phyloP scores from a whole-genome alignment of 2,329 filamentous ascomycete genomes.

The Diaporthe longicolla region DNA sequence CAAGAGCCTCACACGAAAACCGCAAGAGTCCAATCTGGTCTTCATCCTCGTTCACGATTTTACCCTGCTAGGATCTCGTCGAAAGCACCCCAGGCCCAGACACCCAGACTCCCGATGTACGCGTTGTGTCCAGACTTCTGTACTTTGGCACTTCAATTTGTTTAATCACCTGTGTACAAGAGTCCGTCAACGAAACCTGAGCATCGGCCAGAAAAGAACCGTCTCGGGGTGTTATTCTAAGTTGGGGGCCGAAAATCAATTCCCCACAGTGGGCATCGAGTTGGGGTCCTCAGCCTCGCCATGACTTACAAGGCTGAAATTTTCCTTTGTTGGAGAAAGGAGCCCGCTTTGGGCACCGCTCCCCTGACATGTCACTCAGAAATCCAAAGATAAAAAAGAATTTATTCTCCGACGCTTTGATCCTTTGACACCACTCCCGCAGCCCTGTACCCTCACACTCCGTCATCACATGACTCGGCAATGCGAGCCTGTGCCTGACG shows the following conservation, averaged over 20 bases:
- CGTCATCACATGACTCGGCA: background rate
- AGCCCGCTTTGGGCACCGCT: background rate
- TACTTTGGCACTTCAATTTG: background rate
- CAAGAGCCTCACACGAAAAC: too few species aligned
- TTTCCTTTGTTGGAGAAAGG: background rate
- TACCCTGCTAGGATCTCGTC: too few species aligned
- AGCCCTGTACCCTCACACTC: background rate
- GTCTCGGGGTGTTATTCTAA: background rate
- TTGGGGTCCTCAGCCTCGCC: background rate
- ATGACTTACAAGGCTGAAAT: conserved; percentile 8
- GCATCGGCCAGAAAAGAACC: background rate
- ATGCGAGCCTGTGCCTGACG: background rate
- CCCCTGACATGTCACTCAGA: background rate
- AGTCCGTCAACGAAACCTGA: background rate
- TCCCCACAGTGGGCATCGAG: background rate
- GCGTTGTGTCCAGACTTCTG: background rate
- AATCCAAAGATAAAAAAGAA: background rate
- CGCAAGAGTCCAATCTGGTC: too few species aligned
- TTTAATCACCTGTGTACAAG: background rate
- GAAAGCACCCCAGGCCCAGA: background rate
- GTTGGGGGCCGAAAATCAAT: background rate
- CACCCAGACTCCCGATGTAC: background rate
- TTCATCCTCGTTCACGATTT: too few species aligned
- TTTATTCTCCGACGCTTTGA: background rate
- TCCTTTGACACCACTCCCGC: background rate